These are phyloP conservation scores for Tylopilus sp. DNA, from an alignment of 1,284 basidiomycete species.

Conservation along the genomic window DNA sequence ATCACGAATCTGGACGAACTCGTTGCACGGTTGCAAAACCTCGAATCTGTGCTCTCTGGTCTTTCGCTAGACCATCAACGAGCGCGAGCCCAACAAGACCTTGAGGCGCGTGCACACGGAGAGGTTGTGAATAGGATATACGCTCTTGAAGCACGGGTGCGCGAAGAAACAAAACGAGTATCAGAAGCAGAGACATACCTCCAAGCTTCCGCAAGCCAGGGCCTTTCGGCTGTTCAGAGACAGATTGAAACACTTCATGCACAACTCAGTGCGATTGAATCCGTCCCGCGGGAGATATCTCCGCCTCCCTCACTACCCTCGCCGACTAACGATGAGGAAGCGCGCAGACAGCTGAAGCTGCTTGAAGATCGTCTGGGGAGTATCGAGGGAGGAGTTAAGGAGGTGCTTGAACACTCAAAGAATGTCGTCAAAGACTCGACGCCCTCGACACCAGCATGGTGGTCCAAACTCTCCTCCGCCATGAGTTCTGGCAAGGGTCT, in stretches of 20 bases:
- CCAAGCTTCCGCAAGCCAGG: constrained; percentile 42
- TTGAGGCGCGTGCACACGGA: constrained; percentile 43
- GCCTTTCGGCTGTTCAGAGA: constrained; percentile 46
- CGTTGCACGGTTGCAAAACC: constrained; percentile 56
- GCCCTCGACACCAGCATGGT: constrained; percentile 39
- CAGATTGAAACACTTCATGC: constrained; percentile 53
- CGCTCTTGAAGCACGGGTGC: constrained; percentile 53
- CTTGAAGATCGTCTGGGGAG: constrained; percentile 59
- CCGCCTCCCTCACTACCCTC: constrained; percentile 8
- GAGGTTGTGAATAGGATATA: constrained; percentile 52
- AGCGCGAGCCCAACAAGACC: constrained; percentile 46
- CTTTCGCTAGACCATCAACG: constrained; percentile 53
- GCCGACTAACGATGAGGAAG: constrained; percentile 48
- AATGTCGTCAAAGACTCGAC: constrained; percentile 38
- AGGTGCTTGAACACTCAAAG: constrained; percentile 64
- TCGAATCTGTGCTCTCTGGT: constrained; percentile 59
- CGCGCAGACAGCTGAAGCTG: constrained; percentile 46
- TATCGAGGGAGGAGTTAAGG: constrained; percentile 67
- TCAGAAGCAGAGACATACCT: constrained; percentile 52
- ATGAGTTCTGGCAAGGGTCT: constrained; percentile 44
- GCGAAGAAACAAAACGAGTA: constrained; percentile 47
- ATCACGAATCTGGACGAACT: constrained; percentile 68
- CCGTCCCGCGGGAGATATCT: constrained; percentile 30
- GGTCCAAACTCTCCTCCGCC: constrained; percentile 42
- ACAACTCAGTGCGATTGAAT: constrained; percentile 46